Evolutionary conservation across 2,329 filamentous ascomycete species (phyloP).

Genomic region (Chrysoporthe austroafricana): DNA sequence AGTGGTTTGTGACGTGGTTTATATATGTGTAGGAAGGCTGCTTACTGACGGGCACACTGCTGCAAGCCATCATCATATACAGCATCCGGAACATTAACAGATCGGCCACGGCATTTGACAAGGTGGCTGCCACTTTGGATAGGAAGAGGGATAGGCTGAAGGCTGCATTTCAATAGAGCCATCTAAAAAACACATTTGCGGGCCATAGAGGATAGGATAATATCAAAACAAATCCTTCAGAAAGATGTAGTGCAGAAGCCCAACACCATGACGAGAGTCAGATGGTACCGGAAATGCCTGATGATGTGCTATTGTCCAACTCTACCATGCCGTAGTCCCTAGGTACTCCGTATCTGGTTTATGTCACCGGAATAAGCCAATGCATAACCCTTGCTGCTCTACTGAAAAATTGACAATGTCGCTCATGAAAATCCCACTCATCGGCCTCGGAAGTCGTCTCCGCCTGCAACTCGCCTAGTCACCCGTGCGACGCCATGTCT

Average conservation of each 20-base stretch:
- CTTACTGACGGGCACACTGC: neutral
- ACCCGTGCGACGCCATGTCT: constrained; percentile 25
- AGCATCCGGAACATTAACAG: constrained; percentile 21
- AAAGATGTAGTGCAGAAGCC: neutral
- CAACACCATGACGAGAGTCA: neutral
- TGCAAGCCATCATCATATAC: constrained; percentile 16
- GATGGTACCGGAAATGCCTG: too few relatives aligned
- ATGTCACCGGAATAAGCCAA: neutral
- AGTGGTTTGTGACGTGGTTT: constrained; percentile 35
- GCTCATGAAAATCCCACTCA: neutral
- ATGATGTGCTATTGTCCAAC: too few relatives aligned
- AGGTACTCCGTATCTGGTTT: neutral
- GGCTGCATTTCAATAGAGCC: constrained; percentile 12
- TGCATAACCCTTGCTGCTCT: neutral
- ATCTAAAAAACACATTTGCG: neutral
- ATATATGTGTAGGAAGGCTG: neutral
- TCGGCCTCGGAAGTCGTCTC: neutral
- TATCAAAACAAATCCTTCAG: neutral
- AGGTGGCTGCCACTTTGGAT: constrained; percentile 20
- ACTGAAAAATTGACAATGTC: neutral
- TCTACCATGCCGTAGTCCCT: too few relatives aligned
- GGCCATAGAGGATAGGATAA: neutral
- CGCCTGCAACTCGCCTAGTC: neutral
- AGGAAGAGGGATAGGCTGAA: constrained; percentile 15
- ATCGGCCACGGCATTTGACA: constrained; percentile 21